Evolutionary conservation across 768 basidiomycete species (phyloP), one percentile per base, ranked within the genome.

Genomic region (Lactarius hengduanensis): DNA sequence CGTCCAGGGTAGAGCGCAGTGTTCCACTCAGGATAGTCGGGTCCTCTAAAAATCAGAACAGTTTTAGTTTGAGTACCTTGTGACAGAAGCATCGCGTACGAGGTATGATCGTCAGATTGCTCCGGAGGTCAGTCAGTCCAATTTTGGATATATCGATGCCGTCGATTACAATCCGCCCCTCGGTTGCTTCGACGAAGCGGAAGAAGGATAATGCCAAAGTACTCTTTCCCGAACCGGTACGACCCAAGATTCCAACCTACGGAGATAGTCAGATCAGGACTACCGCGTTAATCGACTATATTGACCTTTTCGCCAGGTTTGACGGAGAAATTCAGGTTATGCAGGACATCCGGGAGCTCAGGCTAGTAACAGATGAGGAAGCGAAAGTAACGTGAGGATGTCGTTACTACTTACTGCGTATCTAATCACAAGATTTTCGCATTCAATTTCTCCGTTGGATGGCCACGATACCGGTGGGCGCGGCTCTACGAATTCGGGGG

Each of bases 11-110:
- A 0, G 90, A 88, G 40, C 92, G 84, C 20, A 95, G 66, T 8
- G 86, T 92, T 10, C 94, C 94, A 65, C 90, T 92, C 70, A 95
- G 75, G 69, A 96, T 91, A 0, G 88, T 91, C 0, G 94, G 94
- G 72, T 96, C 94, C 87, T 96, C 92, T 88, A 77, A 62, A 59
- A 63, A 20, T 34, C 47, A 26, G 7, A 22, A 59, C 68, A 13
- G 68, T 47, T 28, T 1, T 5, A 26, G 20, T 20, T 45, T 43
- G 1, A 30, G 26, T n/a, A 20, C 13, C 26, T 22, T n/a, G 56
- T 13, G 28, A n/a, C 16, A 45, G 47, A 4, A 58, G 22, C 8
- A 15, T 45, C 13, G 78, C 86, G 70, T 67, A 88, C 86, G 87
- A 71, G 88, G 88, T 57, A 91, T 88, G 71, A 91, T 88, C 59